Conservation (phyloP, 2,329 filamentous ascomycete genomes). For the Fusarium tuaranense region DNA sequence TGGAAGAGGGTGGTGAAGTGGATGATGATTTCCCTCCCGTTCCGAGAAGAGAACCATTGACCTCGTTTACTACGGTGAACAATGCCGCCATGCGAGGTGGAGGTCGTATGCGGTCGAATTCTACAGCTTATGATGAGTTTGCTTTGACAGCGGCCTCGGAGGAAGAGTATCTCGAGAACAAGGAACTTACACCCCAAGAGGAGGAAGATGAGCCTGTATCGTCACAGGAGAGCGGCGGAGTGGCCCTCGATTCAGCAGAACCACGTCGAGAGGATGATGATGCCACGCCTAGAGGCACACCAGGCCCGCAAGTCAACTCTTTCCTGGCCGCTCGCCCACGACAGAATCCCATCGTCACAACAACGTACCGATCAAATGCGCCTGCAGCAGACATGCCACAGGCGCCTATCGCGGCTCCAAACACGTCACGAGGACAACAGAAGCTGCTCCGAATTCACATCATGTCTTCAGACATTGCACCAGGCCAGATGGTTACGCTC, state of each 20-base stretch:
- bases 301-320: constrained; percentile 47
- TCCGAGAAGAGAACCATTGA: constrained; percentile 78
- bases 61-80: constrained; percentile 84
- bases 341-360: constrained; percentile 71
- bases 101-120: constrained; percentile 72
- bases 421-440: constrained; percentile 70
- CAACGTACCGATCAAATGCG: constrained; percentile 66
- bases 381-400: constrained; percentile 69
- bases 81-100: constrained; percentile 79
- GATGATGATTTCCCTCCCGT: constrained; percentile 88
- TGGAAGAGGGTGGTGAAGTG: constrained; percentile 85
- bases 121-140: constrained; percentile 86
- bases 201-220: constrained; percentile 57
- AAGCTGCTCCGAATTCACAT: constrained; percentile 80
- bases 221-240: constrained; percentile 46
- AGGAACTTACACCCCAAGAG: constrained; percentile 74
- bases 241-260: constrained; percentile 44
- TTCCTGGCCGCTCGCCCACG: constrained; percentile 53
- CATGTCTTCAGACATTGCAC: constrained; percentile 74
- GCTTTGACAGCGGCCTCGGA: constrained; percentile 79
- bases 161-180: constrained; percentile 76
- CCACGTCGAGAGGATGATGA: constrained; percentile 43
- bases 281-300: constrained; percentile 42
- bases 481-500: constrained; percentile 79
- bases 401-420: constrained; percentile 56